These are phyloP conservation scores for Dendrocalamus sinicus DNA, from an alignment of 176 grass and related monocot species.

Conservation along the genomic window DNA sequence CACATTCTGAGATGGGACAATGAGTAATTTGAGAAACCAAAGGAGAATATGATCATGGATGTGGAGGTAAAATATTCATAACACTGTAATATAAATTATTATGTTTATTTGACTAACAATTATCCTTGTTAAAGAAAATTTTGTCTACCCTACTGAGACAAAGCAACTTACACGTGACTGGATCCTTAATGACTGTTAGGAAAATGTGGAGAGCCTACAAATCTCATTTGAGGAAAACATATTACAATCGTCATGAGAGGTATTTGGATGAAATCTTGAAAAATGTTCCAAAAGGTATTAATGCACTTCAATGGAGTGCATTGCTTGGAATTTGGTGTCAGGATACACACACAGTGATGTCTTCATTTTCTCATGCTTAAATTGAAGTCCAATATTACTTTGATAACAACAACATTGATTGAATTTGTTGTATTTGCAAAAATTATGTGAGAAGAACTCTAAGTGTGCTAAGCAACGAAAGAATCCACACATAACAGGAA, in stretches of 20 bases:
- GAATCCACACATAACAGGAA: no score
- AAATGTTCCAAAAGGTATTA: neutral
- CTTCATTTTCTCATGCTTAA: neutral
- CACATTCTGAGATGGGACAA: slow-evolving; percentile 15
- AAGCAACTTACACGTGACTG: slow-evolving; percentile 14
- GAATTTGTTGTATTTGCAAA: neutral
- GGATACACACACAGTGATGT: neutral
- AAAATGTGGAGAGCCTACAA: slow-evolving; percentile 3
- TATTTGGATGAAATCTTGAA: neutral
- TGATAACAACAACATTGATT: neutral
- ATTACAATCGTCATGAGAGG: neutral
- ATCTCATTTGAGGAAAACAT: slow-evolving; percentile 15
- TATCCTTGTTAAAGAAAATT: neutral
- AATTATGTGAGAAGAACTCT: no score
- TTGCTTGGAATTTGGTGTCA: neutral
- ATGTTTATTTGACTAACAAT: neutral
- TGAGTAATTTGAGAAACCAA: neutral
- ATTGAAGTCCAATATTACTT: neutral
- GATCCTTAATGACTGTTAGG: neutral
- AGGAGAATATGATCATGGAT: neutral
- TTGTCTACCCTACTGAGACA: neutral
- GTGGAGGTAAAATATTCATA: neutral
- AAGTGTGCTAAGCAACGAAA: no score
- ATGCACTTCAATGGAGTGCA: neutral
- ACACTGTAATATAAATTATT: neutral